Evolutionary conservation across 345 rosid species (phyloP), one percentile per base, ranked within the genome.

Genomic region (Kandelia obovata): DNA sequence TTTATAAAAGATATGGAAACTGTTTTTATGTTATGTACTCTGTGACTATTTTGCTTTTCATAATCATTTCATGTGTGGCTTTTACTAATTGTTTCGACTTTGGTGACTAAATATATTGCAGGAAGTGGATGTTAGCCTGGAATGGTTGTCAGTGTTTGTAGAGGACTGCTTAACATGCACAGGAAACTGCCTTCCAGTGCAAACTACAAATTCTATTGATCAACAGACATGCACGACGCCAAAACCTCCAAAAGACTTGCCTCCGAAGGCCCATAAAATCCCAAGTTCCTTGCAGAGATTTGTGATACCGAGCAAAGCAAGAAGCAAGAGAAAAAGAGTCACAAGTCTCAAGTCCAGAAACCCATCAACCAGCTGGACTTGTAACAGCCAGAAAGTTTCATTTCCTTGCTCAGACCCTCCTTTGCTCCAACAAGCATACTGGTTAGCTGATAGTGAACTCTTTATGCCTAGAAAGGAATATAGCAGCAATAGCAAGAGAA

Each of bases 381-480:
- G 67, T 4, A 35, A 57, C 39, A 35, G 1, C 49, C 77, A 73
- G 37, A 30, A 53, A 51, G 58, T 78, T 32, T 13, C 77, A 13
- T 70, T 81, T 20, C 51, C 74, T 5, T 60, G 71, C 71, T 67
- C 86, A 6, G 89, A 85, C 83, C 85, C 89, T 30, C 86, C 78
- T 20, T 30, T 85, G 79, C 88, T 80, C n/a, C 79, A 85, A 8
- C 92, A 87, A 66, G 59, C 86, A 20, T 74, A 77, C 23, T 87
- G 92, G 92, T 66, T 87, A 37, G 89, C 89, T 32, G 92, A 87
- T 39, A 87, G 92, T 72, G 88, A 87, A 70, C 89, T 87, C 71
- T 82, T 87, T 37, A 51, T 77, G 61, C 83, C 89, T 71, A 80
- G 74, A 74, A 75, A 72, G 19, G 79, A 82, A 63, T 58, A 58